Evolutionary conservation across 352 stramenopile species (phyloP), one percentile per base, ranked within the genome.

Genomic region (Pythium plurisporium): DNA sequence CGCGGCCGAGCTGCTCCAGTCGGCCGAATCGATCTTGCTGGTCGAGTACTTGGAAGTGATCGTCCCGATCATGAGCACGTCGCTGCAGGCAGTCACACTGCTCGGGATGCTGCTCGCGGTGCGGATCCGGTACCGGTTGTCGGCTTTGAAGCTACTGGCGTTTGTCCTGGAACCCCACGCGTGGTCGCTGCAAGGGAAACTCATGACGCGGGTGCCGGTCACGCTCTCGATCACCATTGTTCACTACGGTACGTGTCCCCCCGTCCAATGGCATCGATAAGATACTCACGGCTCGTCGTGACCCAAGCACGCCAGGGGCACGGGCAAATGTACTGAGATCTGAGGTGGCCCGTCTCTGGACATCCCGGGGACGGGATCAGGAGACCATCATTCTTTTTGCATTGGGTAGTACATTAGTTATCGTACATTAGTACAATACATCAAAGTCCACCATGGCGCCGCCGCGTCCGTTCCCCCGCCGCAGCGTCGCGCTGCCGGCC

Each of bases 31-130:
- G 20, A 33, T 59, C 22, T 9, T 59, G 17, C 42, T 65, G 2
- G 27, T 65, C 31, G 58, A 65, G 29, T 65, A 65, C 22, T 31
- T 65, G 8, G 58, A 59, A 31, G 25, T 55, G 29, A 34, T 36
- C 5, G 14, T 59, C 1, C 58, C 58, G 3, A 15, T 46, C 17
- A 22, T 54, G 5, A 59, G 38, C 49, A 41, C 12, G 9, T 9
- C 11, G 8, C 29, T 48, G 5, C 23, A 38, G 22, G 10, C 44
- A 25, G 27, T 51, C n/a, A 54, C 33, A 0, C 19, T 60, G 7
- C 11, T 38, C 11, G 22, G 19, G 3, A 33, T 62, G 25, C 19
- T 37, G 30, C 4, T 58, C 11, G 29, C 62, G 22, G 31, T 67
- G 17, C 17, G 40, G 26, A n/a, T 29, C 10, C 59, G 51, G 14